These are phyloP conservation scores for Brassica rapa DNA, from an alignment of 345 rosid genomes.

Conservation along the genomic window DNA sequence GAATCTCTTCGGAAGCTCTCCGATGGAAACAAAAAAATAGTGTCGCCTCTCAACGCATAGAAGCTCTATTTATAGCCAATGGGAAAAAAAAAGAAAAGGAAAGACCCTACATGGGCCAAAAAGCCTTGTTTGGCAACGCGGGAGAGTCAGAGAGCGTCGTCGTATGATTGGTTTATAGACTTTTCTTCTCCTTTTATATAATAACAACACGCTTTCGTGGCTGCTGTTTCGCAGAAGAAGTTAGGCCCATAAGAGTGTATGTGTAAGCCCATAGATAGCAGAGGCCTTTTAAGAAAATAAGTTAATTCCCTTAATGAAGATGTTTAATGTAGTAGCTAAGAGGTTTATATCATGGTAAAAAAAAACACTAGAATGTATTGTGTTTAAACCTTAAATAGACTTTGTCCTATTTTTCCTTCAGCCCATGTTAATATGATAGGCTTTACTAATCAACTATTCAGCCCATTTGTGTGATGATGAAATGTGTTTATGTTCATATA, in stretches of 20 bases:
- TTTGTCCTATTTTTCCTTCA: too few relatives aligned
- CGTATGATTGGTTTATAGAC: neutral
- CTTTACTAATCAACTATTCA: neutral
- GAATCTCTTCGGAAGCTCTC: conserved; percentile 12
- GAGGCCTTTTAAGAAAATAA: neutral
- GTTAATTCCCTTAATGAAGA: neutral
- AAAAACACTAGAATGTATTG: neutral
- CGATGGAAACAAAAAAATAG: conserved; percentile 12
- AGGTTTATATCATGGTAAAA: neutral
- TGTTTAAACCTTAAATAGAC: too few relatives aligned
- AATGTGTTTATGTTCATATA: neutral
- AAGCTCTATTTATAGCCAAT: conserved; percentile 21
- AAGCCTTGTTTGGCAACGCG: conserved; percentile 28
- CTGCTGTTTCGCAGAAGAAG: neutral
- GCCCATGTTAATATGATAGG: neutral
- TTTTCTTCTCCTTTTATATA: neutral
- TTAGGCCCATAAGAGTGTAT: neutral
- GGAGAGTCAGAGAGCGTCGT: neutral
- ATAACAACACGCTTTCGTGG: neutral
- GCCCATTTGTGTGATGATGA: neutral
- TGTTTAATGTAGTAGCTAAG: neutral
- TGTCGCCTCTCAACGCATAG: neutral
- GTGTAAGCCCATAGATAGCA: neutral
- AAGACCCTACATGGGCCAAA: neutral
- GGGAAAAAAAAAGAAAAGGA: neutral